Evolutionary conservation across 495 filamentous ascomycete species (phyloP), one percentile per base, ranked within the genome.

Genomic region (Tuber aestivum): DNA sequence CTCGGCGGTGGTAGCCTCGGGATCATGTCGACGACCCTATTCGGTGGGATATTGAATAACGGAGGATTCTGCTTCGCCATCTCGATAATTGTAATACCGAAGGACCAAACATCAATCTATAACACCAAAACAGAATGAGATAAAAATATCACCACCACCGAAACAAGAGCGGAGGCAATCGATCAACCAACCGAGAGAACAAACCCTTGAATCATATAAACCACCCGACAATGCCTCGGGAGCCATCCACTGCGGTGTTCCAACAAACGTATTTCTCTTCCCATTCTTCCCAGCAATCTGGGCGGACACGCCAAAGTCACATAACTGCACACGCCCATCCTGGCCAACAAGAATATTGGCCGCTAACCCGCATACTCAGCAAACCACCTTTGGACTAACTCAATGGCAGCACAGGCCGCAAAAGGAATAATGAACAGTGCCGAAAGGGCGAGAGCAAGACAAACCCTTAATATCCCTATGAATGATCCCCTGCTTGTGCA

Each of bases 181-280:
- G 27, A 61, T 45, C 42, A 45, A 69, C 18, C 45, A 41, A 40
- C 7, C 38, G 38, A 40, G 38, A 40, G 38, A 35, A 23, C 72
- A 72, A 18, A 77, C 79, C 72, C 88, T 89, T 80, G 87, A 89
- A 80, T 91, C 90, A 44, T 87, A 87, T 35, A 86, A 84, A 1
- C 85, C 84, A 4, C 85, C 84, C 16, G 87, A 86, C 75, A 93
- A 91, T 75, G 96, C 88, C 82, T 99, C 95, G 0, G 94, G 95
- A 1, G 95, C 92, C 94, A 98, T 97, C 93, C 95, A 99, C 84
- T 97, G 90, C 23, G 93, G 93, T 9, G 95, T 98, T 16, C 95
- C 95, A 69, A 99, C 92, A 83, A 97, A 94, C 0, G 95, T 99
- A 4, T 91, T 92, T 41, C 95, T 87, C 84, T 97, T 99, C 80